These are phyloP conservation scores for Pancytospora philotis DNA, from an alignment of 371 early-diverging fungal genomes.

Conservation along the genomic window DNA sequence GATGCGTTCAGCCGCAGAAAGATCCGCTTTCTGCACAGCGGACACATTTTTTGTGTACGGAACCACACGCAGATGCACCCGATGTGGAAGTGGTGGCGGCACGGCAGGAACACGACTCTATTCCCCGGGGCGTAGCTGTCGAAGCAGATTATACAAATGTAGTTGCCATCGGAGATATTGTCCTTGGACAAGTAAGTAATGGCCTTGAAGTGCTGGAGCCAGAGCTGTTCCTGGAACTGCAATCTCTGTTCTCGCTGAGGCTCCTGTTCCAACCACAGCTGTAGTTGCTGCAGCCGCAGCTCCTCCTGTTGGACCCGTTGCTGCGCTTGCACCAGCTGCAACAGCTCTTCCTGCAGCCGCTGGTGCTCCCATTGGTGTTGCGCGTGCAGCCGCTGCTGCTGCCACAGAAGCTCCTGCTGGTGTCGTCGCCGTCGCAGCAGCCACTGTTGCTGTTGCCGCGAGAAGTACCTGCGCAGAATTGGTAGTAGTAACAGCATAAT, in stretches of 20 bases:
- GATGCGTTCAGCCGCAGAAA: conserved; percentile 58
- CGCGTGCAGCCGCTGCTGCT: no score
- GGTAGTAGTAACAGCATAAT: conserved; percentile 56
- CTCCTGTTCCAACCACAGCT: no score
- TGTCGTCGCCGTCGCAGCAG: no score
- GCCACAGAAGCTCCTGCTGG: no score
- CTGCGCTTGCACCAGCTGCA: no score
- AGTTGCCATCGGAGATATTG: conserved; percentile 56
- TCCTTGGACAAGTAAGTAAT: conserved; percentile 47
- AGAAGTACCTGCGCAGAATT: conserved; percentile 52
- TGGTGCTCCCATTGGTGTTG: no score
- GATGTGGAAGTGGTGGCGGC: conserved; percentile 60
- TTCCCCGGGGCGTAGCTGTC: conserved; percentile 52
- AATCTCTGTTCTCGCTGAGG: no score
- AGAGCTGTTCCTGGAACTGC: no score
- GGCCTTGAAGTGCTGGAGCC: no score
- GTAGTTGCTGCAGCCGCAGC: no score
- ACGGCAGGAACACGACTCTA: conserved; percentile 57
- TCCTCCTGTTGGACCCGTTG: no score
- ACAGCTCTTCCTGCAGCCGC: no score
- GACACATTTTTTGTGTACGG: conserved; percentile 59
- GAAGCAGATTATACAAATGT: conserved; percentile 59
- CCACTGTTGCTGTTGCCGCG: conserved; percentile 55
- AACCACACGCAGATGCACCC: conserved; percentile 61
- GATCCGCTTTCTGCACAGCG: conserved; percentile 59